phyloP scores from a whole-genome alignment of 2,329 filamentous ascomycete species.

The Teratosphaeria zuluensis region DNA sequence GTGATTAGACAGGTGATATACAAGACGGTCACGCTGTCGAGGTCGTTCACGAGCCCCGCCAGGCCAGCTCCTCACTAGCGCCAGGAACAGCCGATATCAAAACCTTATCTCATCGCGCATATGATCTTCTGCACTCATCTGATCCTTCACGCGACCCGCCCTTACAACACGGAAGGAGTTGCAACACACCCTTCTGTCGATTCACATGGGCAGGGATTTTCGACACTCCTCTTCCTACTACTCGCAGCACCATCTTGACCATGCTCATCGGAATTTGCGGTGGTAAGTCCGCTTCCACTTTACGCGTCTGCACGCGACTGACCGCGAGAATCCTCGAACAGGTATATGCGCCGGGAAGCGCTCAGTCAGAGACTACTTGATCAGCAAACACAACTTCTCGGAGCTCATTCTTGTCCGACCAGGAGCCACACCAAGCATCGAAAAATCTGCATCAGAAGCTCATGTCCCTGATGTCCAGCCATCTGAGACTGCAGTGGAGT shows the following conservation, averaged over 20 bases:
- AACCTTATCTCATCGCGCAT: not conserved
- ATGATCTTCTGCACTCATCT: not conserved
- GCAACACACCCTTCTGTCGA: not conserved
- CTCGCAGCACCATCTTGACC: not conserved
- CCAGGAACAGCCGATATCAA: not conserved
- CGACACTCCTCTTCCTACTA: not conserved
- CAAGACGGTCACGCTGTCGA: not conserved
- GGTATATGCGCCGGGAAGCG: constrained; percentile 90
- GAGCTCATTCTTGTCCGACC: constrained; percentile 51
- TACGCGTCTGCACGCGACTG: not conserved
- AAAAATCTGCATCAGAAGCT: constrained; percentile 32
- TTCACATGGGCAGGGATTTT: not conserved
- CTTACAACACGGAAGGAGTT: too few species aligned
- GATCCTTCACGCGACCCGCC: not conserved
- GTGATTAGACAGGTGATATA: not conserved
- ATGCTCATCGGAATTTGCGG: constrained; percentile 75
- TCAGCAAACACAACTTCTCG: constrained; percentile 73
- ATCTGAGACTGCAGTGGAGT: constrained; percentile 28
- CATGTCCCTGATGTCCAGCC: constrained; percentile 20
- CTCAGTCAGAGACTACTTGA: constrained; percentile 78
- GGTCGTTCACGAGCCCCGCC: not conserved
- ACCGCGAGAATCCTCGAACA: constrained; percentile 27
- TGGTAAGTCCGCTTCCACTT: constrained; percentile 36
- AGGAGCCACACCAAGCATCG: constrained; percentile 29
- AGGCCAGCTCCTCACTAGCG: not conserved